Conservation (phyloP, 768 basidiomycete genomes). For the Pleurotus sapidus region DNA sequence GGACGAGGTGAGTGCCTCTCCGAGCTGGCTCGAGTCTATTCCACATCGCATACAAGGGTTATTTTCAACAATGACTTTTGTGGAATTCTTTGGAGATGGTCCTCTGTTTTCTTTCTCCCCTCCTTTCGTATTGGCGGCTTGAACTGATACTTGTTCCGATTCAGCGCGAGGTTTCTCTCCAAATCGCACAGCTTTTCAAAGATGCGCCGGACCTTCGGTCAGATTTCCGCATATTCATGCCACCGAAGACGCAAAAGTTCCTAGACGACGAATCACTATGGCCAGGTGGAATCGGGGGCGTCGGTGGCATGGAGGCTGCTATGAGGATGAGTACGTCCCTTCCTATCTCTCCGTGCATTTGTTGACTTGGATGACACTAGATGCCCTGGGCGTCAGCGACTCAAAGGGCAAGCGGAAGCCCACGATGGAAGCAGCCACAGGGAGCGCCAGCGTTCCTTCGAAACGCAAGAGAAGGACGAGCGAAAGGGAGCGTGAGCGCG, state of each 20-base stretch:
- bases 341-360: constrained; percentile 13
- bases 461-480: constrained; percentile 69
- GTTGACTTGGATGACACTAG: too few species aligned
- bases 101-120: not conserved
- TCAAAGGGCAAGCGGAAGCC: constrained; percentile 29
- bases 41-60: constrained; percentile 42
- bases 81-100: too few species aligned
- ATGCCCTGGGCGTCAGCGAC: too few species aligned
- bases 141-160: not conserved
- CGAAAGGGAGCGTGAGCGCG: constrained; percentile 39
- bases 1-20: constrained; percentile 45
- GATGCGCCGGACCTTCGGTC: constrained; percentile 72
- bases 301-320: too few species aligned
- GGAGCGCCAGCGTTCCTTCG: constrained; percentile 39
- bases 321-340: too few species aligned
- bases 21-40: too few species aligned
- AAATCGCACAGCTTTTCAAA: constrained; percentile 69
- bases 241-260: constrained; percentile 49
- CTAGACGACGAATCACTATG: constrained; percentile 41
- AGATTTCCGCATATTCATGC: constrained; percentile 77
- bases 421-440: constrained; percentile 40
- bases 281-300: not conserved
- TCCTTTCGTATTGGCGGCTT: constrained; percentile 3
- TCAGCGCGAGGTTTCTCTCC: constrained; percentile 65
- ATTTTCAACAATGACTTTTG: constrained; percentile 29